A percentile compares a stretch with the other conserved stretches of the same genome.
Conservation (phyloP, 352 stramenopile species). For the Phytophthora quininea region DNA sequence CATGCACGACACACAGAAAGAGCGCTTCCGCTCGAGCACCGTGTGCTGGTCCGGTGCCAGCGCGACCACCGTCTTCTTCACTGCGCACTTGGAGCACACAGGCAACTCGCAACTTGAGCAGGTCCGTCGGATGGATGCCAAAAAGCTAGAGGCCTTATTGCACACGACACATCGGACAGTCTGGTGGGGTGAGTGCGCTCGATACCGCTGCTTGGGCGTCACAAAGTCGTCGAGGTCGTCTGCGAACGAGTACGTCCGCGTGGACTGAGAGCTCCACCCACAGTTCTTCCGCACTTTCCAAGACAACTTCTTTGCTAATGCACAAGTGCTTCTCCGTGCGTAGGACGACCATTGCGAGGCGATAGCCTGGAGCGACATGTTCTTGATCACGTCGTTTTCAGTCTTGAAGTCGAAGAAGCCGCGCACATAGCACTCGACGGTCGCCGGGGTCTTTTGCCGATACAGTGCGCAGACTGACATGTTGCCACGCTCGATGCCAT, state of each 20-base stretch:
- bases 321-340: conserved; percentile 38
- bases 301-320: conserved; percentile 43
- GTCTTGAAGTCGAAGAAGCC: conserved; percentile 45
- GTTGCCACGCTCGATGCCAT: conserved; percentile 49
- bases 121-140: conserved; percentile 28
- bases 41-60: conserved; percentile 42
- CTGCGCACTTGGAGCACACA: conserved; percentile 44
- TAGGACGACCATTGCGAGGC: conserved; percentile 40
- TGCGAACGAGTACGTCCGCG: conserved; percentile 40
- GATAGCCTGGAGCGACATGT: conserved; percentile 39
- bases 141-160: conserved; percentile 29
- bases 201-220: conserved; percentile 11
- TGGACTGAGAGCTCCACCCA: conserved; percentile 31
- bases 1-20: conserved; percentile 42
- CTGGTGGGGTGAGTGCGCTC: conserved; percentile 5
- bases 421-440: conserved; percentile 56
- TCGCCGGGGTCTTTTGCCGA: conserved; percentile 30
- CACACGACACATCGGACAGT: conserved; percentile 27
- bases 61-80: conserved; percentile 42
- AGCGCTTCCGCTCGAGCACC: conserved; percentile 37
- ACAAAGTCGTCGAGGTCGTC: conserved; percentile 37
- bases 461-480: conserved; percentile 54
- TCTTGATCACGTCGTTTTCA: conserved; percentile 37
- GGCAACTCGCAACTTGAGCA: conserved; percentile 40
- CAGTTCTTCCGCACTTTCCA: conserved; percentile 40